Evolutionary conservation across 371 early-diverging fungal genomes (phyloP).

Genomic region (Apophysomyces elegans): DNA sequence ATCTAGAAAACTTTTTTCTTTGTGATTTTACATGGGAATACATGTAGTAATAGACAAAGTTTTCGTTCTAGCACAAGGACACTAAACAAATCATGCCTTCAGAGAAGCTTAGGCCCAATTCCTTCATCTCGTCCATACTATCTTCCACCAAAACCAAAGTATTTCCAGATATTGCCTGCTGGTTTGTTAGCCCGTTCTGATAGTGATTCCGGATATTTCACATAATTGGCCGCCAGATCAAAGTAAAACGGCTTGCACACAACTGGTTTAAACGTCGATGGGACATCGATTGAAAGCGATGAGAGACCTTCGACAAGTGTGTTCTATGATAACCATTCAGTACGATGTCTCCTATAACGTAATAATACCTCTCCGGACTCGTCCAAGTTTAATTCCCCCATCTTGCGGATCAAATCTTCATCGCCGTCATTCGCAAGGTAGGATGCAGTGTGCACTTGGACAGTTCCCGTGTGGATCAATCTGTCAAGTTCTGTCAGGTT

Average conservation of each 20-base stretch:
- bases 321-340: slow-evolving; percentile 23
- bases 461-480: slow-evolving; percentile 53
- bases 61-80: too few species aligned
- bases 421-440: slow-evolving; percentile 50
- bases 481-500: slow-evolving; percentile 53
- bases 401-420: slow-evolving; percentile 40
- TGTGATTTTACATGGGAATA: too few species aligned
- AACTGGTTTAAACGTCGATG: slow-evolving; percentile 70
- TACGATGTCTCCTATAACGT: background rate
- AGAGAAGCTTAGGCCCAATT: too few species aligned
- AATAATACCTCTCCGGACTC: slow-evolving; percentile 38
- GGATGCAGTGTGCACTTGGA: slow-evolving; percentile 65
- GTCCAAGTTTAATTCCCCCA: slow-evolving; percentile 49
- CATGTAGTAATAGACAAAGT: too few species aligned
- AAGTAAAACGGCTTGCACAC: slow-evolving; percentile 82
- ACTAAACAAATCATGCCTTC: background rate
- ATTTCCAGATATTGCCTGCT: slow-evolving; percentile 30
- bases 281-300: slow-evolving; percentile 61
- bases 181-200: slow-evolving; percentile 33
- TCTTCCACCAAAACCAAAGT: slow-evolving; percentile 41
- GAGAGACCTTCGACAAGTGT: slow-evolving; percentile 50
- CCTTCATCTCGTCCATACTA: slow-evolving; percentile 3
- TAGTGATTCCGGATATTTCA: slow-evolving; percentile 63
- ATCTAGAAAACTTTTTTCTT: too few species aligned
- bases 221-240: slow-evolving; percentile 76